Conservation (phyloP, 2,329 filamentous ascomycete genomes). For the Penicillium sp. region DNA sequence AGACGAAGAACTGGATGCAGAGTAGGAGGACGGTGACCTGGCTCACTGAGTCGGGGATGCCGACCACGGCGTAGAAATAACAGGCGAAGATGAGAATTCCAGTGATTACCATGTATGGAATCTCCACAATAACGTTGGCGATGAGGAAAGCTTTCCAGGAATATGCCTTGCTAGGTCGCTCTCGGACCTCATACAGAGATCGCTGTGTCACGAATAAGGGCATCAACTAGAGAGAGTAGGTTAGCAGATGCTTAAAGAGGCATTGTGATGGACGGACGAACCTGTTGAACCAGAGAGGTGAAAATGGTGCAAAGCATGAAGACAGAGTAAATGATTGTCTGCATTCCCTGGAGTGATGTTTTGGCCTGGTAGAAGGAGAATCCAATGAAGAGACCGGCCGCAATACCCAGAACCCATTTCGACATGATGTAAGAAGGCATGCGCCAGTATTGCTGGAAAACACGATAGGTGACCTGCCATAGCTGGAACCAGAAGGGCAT, state of each 20-base stretch:
- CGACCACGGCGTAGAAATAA: conserved; percentile 77
- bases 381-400: conserved; percentile 67
- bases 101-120: conserved; percentile 76
- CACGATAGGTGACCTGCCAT: conserved; percentile 61
- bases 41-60: conserved; percentile 59
- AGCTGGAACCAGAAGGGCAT: conserved; percentile 66
- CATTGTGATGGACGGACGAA: conserved; percentile 51
- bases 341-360: conserved; percentile 68
- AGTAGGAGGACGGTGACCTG: conserved; percentile 75
- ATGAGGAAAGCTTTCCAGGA: conserved; percentile 82
- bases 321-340: conserved; percentile 80
- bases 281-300: conserved; percentile 34
- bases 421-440: conserved; percentile 80
- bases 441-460: conserved; percentile 88
- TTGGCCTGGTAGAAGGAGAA: conserved; percentile 71
- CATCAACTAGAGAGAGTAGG: conserved; percentile 53
- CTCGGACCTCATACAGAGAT: conserved; percentile 75
- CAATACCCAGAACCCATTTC: conserved; percentile 64
- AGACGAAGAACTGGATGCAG: conserved; percentile 69
- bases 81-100: conserved; percentile 69
- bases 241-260: conserved; percentile 34
- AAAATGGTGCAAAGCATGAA: conserved; percentile 79
- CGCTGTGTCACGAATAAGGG: conserved; percentile 79
- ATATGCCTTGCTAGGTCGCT: conserved; percentile 78
- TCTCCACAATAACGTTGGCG: conserved; percentile 74